Evolutionary conservation across 179 eudicot species (phyloP).

Genomic region (Pouteria campechiana): DNA sequence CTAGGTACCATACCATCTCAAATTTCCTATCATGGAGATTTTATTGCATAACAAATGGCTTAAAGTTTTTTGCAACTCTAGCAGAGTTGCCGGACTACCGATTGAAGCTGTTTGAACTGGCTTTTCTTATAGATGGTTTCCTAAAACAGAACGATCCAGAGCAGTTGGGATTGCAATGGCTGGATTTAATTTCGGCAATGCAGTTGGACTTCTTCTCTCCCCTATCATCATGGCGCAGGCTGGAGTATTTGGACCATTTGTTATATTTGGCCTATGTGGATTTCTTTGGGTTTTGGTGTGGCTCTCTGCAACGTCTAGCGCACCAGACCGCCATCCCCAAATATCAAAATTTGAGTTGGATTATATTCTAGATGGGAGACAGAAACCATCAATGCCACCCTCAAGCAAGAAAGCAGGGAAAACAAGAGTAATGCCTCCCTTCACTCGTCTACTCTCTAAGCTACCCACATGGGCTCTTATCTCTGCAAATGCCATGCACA

Average conservation of each 20-base stretch:
- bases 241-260: constrained; percentile 93
- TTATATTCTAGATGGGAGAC: constrained; percentile 48
- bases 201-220: constrained; percentile 85
- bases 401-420: constrained; percentile 23
- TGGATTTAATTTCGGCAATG: constrained; percentile 97
- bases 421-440: constrained; percentile 64
- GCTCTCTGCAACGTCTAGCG: constrained; percentile 89
- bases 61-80: too few species aligned
- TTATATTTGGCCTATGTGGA: constrained; percentile 88
- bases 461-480: constrained; percentile 90
- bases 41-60: too few species aligned
- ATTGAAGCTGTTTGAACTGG: constrained; percentile 12
- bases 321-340: constrained; percentile 69
- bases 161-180: constrained; percentile 99
- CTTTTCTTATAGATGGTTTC: constrained; percentile 80
- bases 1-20: constrained; percentile 36
- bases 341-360: constrained; percentile 70
- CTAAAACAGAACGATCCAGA: constrained; percentile 77
- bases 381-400: constrained; percentile 15
- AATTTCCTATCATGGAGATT: not conserved
- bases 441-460: constrained; percentile 70
- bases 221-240: constrained; percentile 96
- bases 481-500: constrained; percentile 95
- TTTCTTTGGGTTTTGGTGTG: constrained; percentile 96
- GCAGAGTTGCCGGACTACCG: too few species aligned